Conservation (phyloP, 306 rosid genomes). For the Malus orientalis region DNA sequence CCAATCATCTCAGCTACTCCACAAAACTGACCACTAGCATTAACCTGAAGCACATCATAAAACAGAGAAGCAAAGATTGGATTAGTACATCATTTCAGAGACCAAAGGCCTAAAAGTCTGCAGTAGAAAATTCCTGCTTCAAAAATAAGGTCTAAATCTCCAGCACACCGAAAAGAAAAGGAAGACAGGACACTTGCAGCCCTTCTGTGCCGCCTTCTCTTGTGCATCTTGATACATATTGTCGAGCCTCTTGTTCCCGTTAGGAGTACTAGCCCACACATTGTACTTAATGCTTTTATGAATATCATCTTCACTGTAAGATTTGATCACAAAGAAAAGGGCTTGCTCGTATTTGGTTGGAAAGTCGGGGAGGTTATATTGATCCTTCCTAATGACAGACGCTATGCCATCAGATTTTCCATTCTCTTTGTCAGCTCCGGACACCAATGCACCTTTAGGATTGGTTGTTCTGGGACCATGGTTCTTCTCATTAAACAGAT, state of each 20-base stretch:
- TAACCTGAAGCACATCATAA: slow-evolving; percentile 42
- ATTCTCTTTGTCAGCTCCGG: slow-evolving; percentile 32
- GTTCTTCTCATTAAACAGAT: slow-evolving; percentile 39
- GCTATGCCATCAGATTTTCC: slow-evolving; percentile 17
- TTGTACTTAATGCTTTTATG: slow-evolving; percentile 84
- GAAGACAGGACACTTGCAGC: slow-evolving; percentile 61
- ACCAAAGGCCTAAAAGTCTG: background rate
- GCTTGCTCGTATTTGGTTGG: slow-evolving; percentile 62
- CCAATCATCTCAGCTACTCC: slow-evolving; percentile 90
- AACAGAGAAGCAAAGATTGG: background rate
- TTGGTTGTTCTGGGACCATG: slow-evolving; percentile 50
- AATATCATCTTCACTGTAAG: slow-evolving; percentile 83
- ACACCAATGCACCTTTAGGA: slow-evolving; percentile 25
- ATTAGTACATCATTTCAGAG: background rate
- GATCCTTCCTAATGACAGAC: slow-evolving; percentile 35
- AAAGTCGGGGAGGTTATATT: slow-evolving; percentile 66
- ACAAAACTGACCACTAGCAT: slow-evolving; percentile 87
- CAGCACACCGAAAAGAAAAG: slow-evolving; percentile 75
- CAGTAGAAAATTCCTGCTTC: background rate
- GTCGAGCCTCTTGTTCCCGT: slow-evolving; percentile 70
- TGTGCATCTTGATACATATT: slow-evolving; percentile 54
- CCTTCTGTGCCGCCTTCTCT: slow-evolving; percentile 37
- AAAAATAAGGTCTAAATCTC: background rate
- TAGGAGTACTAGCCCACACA: slow-evolving; percentile 87
- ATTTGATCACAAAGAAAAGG: slow-evolving; percentile 68